These are phyloP conservation scores for Clonostachys chloroleuca DNA, from an alignment of 2,329 filamentous ascomycete species.

Conservation along the genomic window DNA sequence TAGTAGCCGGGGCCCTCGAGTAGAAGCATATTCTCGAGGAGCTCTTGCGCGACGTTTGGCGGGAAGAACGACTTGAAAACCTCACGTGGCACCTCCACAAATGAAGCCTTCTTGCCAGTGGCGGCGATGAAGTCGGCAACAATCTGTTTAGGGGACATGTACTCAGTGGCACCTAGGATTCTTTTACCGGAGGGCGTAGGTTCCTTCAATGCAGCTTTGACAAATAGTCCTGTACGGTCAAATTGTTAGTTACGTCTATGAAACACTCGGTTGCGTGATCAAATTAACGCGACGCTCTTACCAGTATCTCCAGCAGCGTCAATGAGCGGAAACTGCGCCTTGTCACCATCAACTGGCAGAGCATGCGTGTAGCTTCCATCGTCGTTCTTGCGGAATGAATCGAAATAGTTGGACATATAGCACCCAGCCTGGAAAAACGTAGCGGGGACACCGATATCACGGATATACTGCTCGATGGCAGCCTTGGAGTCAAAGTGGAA, in stretches of 20 bases:
- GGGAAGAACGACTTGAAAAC: constrained; percentile 27
- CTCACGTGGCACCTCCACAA: constrained; percentile 21
- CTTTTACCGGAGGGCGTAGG: constrained; percentile 17
- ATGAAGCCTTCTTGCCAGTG: constrained; percentile 22
- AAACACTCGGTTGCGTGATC: constrained; percentile 10
- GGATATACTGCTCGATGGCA: constrained; percentile 37
- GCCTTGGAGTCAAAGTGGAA: constrained; percentile 1
- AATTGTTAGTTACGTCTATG: not conserved
- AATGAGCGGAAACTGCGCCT: constrained; percentile 28
- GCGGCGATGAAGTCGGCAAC: constrained; percentile 25
- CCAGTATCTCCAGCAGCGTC: constrained; percentile 32
- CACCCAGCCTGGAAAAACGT: constrained; percentile 47
- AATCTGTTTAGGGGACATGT: constrained; percentile 23
- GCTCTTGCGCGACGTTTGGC: constrained; percentile 19
- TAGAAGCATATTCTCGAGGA: constrained; percentile 36
- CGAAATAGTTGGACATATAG: constrained; percentile 48
- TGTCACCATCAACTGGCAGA: constrained; percentile 20
- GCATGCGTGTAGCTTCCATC: constrained; percentile 19
- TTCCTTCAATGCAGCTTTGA: constrained; percentile 23
- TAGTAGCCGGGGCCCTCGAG: constrained; percentile 35
- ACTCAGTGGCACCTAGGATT: constrained; percentile 27
- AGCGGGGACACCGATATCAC: constrained; percentile 36
- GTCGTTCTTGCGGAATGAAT: constrained; percentile 15
- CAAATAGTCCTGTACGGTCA: constrained; percentile 22
- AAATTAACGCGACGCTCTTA: constrained; percentile 18